Evolutionary conservation across 2,329 filamentous ascomycete genomes (phyloP), one percentile per base, ranked within the genome.

Genomic region (Stagonosporopsis chrysanthemi): DNA sequence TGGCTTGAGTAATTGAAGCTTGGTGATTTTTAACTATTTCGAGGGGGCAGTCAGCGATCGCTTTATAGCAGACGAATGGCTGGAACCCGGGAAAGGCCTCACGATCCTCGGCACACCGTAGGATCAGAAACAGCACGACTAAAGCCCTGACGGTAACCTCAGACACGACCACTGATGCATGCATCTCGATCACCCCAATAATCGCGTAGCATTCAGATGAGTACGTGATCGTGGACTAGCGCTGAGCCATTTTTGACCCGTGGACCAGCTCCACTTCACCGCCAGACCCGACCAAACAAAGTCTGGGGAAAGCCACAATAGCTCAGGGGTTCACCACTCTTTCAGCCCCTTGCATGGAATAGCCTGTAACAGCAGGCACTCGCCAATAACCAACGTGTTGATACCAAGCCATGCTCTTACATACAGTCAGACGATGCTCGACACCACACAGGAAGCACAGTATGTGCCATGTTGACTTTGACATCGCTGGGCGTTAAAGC

Each of bases 101-200:
- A 66, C 63, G 57, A 67, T 67, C 56, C 55, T 56, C 54, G 62
- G 63, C 47, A 67, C 72, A 72, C 72, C 72, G 70, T 71, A 70
- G 64, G 60, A 67, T 60, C 56, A 60, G 64, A 63, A 64, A 67
- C 66, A 67, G 54, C 62, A 63, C 68, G 60, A 69, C 69, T 66
- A 56, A 65, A 61, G 59, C 62, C 46, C 61, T 62, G 64, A 64
- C 63, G 65, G 68, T 64, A 68, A 65, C 52, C 64, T 65, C 61
- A 65, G 60, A 66, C 66, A 61, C 56, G 63, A 62, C 58, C 56
- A 60, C 62, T 61, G 67, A 69, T 66, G 66, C 66, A 65, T 70
- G 62, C 67, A 74, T 73, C 69, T 62, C 70, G 66, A 75, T 74
- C 64, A 62, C 40, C 52, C 54, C 65, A 67, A 64, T 65, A 52